Evolutionary conservation across 495 filamentous ascomycete genomes (phyloP), one percentile per base, ranked within the genome.

Genomic region (Aspergillus ostianus): DNA sequence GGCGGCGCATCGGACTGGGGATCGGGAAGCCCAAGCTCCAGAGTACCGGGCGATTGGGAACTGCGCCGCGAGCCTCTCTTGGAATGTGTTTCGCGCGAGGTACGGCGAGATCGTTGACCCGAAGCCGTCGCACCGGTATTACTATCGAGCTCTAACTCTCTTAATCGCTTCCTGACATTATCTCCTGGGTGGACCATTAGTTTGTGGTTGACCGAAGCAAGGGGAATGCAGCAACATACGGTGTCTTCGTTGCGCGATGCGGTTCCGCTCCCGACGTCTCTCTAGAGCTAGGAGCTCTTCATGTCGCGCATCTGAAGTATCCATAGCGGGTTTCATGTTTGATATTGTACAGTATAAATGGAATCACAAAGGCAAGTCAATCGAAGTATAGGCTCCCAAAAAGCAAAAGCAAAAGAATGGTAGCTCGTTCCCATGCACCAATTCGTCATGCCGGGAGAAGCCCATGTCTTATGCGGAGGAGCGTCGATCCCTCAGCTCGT

Each of bases 231-330:
- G 23, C 0, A 21, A 19, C 21, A 10, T 58, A 58, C 56, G 48
- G 45, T 58, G 56, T 52, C 45, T 58, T 17, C 56, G 56, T 23
- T 58, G 56, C 10, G 56, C 56, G 6, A 58, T 23, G 12, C 56
- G 51, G 20, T 58, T 58, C 13, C 56, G 29, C 32, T 58, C 56
- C 19, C 56, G 41, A 17, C 56, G 56, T 36, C 48, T 19, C 52
- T 58, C 56, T 13, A 58, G 48, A 8, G 56, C 56, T 18, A 51
- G 23, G 21, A 27, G 32, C 13, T 58, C 73, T 6, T 57, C 54
- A 17, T 41, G 36, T 41, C 36, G 36, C 36, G 36, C 36, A 15
- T 41, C 36, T 17, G 36, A 15, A 12, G 36, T 41, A 41, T 41
- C 36, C 13, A 15, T 2, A 0, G 6, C 2, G 36, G 36, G 36